Conservation (phyloP, 139 green algal species). For the Volvox africanus region DNA sequence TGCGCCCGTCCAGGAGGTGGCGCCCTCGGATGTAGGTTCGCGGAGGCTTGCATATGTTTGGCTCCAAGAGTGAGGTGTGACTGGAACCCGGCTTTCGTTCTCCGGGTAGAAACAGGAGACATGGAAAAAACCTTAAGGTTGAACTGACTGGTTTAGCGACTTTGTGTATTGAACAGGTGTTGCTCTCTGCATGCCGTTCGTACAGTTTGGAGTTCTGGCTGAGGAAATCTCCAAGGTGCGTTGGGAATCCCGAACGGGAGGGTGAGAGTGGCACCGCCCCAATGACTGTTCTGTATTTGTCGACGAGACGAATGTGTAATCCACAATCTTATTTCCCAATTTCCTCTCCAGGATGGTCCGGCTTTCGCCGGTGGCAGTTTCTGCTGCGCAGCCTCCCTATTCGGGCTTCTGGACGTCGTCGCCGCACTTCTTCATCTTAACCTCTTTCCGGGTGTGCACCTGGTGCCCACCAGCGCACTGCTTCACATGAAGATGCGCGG, state of each 20-base stretch:
- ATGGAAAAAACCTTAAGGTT: not conserved
- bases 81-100: no score
- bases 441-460: not conserved
- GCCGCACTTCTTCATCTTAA: not conserved
- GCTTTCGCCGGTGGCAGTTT: not conserved
- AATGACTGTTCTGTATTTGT: not conserved
- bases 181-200: conserved; percentile 5
- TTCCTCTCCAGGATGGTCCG: not conserved
- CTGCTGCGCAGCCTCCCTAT: not conserved
- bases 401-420: not conserved
- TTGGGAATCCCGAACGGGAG: no score
- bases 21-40: conserved; percentile 1
- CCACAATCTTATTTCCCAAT: not conserved
- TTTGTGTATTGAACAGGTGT: not conserved
- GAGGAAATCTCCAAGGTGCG: conserved; percentile 11
- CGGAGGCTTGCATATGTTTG: not conserved
- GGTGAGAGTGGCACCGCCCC: no score
- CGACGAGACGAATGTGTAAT: not conserved
- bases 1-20: conserved; percentile 11
- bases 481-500: conserved; percentile 9
- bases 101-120: not conserved
- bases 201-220: conserved; percentile 34
- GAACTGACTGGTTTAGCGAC: not conserved
- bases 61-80: not conserved
- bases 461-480: conserved; percentile 25